A percentile compares a stretch with the other conserved stretches of the same genome.
These are phyloP conservation scores for Polygonum aviculare DNA, from an alignment of 148 eudicot species.

Conservation along the genomic window DNA sequence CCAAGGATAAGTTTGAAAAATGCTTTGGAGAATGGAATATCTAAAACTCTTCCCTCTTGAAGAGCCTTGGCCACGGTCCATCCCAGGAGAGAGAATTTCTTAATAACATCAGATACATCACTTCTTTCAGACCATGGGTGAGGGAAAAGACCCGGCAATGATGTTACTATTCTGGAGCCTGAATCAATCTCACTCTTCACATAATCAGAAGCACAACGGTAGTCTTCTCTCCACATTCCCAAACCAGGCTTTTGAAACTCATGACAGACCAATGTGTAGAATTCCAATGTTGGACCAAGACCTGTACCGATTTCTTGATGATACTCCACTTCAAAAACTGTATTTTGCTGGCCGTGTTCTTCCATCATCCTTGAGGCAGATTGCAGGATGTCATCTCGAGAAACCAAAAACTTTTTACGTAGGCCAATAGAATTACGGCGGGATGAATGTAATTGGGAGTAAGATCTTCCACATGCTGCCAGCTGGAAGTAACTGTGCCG, in stretches of 20 bases:
- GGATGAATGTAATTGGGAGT: slow-evolving; percentile 29
- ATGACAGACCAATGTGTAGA: slow-evolving; percentile 69
- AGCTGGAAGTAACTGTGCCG: slow-evolving; percentile 72
- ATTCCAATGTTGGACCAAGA: slow-evolving; percentile 95
- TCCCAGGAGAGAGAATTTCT: slow-evolving; percentile 69
- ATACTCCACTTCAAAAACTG: slow-evolving; percentile 75
- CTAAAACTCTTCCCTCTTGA: slow-evolving; percentile 90
- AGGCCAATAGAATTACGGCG: slow-evolving; percentile 29
- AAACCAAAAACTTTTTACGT: slow-evolving; percentile 66
- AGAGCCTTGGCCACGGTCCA: slow-evolving; percentile 76
- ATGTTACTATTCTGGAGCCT: slow-evolving; percentile 20
- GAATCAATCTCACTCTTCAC: slow-evolving; percentile 21
- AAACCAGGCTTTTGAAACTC: slow-evolving; percentile 72
- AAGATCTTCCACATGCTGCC: slow-evolving; percentile 56
- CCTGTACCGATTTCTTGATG: slow-evolving; percentile 94
- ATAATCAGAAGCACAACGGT: slow-evolving; percentile 22
- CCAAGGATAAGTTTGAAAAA: slow-evolving; percentile 85
- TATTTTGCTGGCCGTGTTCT: slow-evolving; percentile 49
- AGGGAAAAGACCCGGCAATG: slow-evolving; percentile 71
- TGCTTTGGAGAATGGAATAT: slow-evolving; percentile 80
- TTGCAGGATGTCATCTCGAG: slow-evolving; percentile 49
- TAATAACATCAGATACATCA: slow-evolving; percentile 49
- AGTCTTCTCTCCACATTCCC: slow-evolving; percentile 88
- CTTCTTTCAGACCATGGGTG: slow-evolving; percentile 70
- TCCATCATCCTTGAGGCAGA: slow-evolving; percentile 86